Evolutionary conservation across 345 rosid species (phyloP).

Genomic region (Trapa incisa): DNA sequence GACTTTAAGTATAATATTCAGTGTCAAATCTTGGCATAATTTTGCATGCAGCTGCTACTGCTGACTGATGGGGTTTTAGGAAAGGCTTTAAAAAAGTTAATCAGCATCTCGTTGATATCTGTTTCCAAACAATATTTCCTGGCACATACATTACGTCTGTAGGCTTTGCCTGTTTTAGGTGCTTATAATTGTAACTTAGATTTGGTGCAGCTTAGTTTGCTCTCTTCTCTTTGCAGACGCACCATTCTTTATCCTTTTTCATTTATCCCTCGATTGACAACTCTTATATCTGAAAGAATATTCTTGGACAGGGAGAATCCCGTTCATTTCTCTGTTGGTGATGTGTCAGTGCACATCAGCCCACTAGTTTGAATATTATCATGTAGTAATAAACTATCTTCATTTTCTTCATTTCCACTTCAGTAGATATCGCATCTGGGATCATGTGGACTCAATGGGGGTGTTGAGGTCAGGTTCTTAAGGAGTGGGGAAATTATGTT

Average conservation of each 20-base stretch:
- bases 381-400: not conserved
- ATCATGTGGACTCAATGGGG: constrained; percentile 31
- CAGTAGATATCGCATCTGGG: constrained; percentile 48
- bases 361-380: not conserved
- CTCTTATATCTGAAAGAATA: constrained; percentile 43
- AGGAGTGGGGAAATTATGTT: not conserved
- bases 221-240: not conserved
- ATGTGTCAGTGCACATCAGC: constrained; percentile 38
- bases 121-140: constrained; percentile 44
- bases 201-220: constrained; percentile 3
- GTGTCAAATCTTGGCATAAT: constrained; percentile 26
- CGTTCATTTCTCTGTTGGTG: constrained; percentile 36
- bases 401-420: constrained; percentile 4
- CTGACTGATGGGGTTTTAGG: constrained; percentile 29
- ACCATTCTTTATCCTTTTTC: constrained; percentile 11
- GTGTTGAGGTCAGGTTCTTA: not conserved
- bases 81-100: not conserved
- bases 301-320: constrained; percentile 40
- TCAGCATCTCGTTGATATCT: not conserved
- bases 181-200: constrained; percentile 1
- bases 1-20: too few species aligned
- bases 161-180: not conserved
- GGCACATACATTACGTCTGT: constrained; percentile 25
- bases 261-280: constrained; percentile 38
- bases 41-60: constrained; percentile 81